Base-by-base conservation (phyloP, 2,329 filamentous ascomycete genomes). In the Neofusicoccum parvum region DNA sequence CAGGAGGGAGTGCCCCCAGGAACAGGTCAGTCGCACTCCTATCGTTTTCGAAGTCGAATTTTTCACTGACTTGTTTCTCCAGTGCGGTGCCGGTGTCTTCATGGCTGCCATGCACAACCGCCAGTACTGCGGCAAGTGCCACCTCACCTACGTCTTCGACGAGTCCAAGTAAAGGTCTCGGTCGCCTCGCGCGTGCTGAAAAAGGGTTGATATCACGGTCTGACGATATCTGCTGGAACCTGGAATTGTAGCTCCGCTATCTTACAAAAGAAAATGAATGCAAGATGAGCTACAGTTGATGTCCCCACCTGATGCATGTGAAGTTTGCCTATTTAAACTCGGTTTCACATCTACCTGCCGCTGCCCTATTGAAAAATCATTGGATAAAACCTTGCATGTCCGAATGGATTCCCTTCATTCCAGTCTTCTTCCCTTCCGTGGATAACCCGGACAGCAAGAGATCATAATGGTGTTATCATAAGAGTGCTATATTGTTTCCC, bases 91-190 rank as follows among this genome's bases (percentile, higher is more conserved):
- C 78, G 95, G 95, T 94, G 90, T 99, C 87, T 99, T 99, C 91
- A 99, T 99, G 95, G 95, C 95, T 81, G 92, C 95, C 81, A 98
- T 98, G 94, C 91, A 96, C 85, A 96, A 99, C 86, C 92, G 95
- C 82, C 96, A 99, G 86, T 97, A 97, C 90, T 97, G 93, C 79
- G 88, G 87, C 73, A 85, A 85, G 76, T 90, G 87, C 83, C 88
- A 89, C 80, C 82, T 89, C 73, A 90, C 88, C 81, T 90, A 89
- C 80, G 87, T 89, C 78, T 89, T 89, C 79, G 87, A 89, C 79
- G 87, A 89, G 80, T 82, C 84, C 75, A 86, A 86, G 75, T 86
- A 85, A 63, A 34, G 50, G 39, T 23, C 46, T 51, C 45, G 54
- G 11, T 32, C 17, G 7, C 14, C 36, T 62, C 48, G 15, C n/a